Evolutionary conservation across 179 eudicot species (phyloP), one percentile per base, ranked within the genome.

Genomic region (Actinidia chinensis): DNA sequence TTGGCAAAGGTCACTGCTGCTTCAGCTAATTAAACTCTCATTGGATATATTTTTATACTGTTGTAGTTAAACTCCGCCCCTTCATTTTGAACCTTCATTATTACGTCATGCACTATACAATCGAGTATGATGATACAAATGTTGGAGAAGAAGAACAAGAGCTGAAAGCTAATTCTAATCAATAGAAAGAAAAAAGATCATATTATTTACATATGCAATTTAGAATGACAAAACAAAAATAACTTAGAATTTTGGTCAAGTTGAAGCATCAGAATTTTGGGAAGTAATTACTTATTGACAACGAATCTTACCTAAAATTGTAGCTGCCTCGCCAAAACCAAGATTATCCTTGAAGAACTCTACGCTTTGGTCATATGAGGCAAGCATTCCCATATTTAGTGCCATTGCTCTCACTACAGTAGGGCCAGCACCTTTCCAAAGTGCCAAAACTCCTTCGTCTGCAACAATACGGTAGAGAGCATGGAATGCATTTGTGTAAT

Each of bases 361-460:
- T 22, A 92, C 91, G 79, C 93, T 86, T 81, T 94, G 98, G 83
- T 94, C 98, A 83, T 94, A 94, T 54, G 98, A 94, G 48, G 98
- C 98, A 82, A 94, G 97, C 98, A 94, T 94, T 73, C 98, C 98
- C 98, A 94, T 94, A 87, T 94, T 94, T 82, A 94, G 83, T 47
- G 97, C 98, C 98, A 94, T 92, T n/a, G 98, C 98, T 87, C 98
- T 91, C 70, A 94, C 98, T 2, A 95, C 98, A 36, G 98, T 95
- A 51, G 98, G 98, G 25, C 97, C 97, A 0, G 98, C 98, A 76
- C 98, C 98, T 83, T 93, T 93, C 98, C 98, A 93, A 42, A 93
- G 91, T 10, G 98, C 87, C 79, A 95, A 79, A 65, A 95, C 89
- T 23, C 98, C 98, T 83, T 95, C 98, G 72, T 95, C 98, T 5